Conservation (phyloP, 2,329 filamentous ascomycete species). For the Rhynchosporium secalis region DNA sequence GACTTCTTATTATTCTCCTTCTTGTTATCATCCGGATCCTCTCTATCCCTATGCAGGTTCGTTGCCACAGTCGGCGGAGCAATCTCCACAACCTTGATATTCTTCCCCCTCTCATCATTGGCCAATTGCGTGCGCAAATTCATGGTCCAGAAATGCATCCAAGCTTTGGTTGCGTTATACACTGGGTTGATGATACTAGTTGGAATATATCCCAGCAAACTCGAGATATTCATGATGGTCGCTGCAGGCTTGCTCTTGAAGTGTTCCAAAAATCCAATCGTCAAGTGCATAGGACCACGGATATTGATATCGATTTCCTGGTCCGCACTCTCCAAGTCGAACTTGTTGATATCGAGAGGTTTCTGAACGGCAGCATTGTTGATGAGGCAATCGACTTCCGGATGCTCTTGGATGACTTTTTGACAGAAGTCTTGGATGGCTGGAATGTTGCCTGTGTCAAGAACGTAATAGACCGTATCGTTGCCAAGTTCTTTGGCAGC, state of each 20-base stretch:
- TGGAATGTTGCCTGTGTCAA: constrained; percentile 50
- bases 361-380: constrained; percentile 61
- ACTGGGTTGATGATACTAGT: constrained; percentile 56
- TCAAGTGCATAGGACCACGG: constrained; percentile 57
- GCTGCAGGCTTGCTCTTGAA: constrained; percentile 44
- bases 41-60: constrained; percentile 55
- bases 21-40: constrained; percentile 59
- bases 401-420: constrained; percentile 50
- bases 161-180: constrained; percentile 61
- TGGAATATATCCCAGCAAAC: constrained; percentile 53
- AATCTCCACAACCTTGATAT: constrained; percentile 54
- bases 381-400: constrained; percentile 56
- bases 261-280: constrained; percentile 50
- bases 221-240: constrained; percentile 54
- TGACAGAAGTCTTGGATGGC: constrained; percentile 48
- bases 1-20: constrained; percentile 52
- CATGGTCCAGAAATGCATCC: constrained; percentile 57
- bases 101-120: constrained; percentile 27
- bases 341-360: constrained; percentile 51
- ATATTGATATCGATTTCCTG: constrained; percentile 60
- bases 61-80: constrained; percentile 56
- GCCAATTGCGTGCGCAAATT: constrained; percentile 53
- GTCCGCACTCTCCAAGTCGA: constrained; percentile 51
- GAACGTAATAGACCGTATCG: constrained; percentile 51
- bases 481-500: constrained; percentile 46